Base-by-base conservation (phyloP, 2,329 filamentous ascomycete genomes). In the Dactylonectria estremocensis region DNA sequence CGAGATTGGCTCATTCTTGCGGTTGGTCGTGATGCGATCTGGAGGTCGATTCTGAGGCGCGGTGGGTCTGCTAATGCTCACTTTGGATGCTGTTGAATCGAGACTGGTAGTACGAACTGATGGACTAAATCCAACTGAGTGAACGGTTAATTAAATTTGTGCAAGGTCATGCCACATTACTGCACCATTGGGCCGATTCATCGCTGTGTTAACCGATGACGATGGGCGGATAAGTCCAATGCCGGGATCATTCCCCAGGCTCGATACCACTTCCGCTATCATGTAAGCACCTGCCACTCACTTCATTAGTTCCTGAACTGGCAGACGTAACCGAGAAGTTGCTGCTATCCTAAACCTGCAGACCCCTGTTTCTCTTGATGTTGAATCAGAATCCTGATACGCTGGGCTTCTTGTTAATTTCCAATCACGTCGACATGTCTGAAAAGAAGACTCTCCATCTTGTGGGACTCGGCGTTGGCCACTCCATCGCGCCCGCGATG, bases 401-500 rank as follows among this genome's bases (percentile, higher is more conserved):
- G n/a, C n/a, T n/a, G n/a, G n/a, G n/a, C n/a, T n/a, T n/a, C n/a
- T n/a, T n/a, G n/a, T n/a, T n/a, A n/a, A n/a, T n/a, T n/a, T n/a
- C n/a, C n/a, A n/a, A n/a, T n/a, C n/a, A n/a, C n/a, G n/a, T n/a
- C n/a, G n/a, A n/a, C 16, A 68, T 68, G 66, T 24, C 63, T 11
- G 58, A 66, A 46, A 37, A 49, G 5, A 66, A 65, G 43, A 69
- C 67, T 2, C 64, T 77, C 8, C 81, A 84, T 56, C 77, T 84
- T 1, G 79, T 80, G 28, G 83, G 82, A 13, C 69, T 82, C 13
- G 80, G 80, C 9, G 80, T 83, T 3, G 77, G 72, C 14, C 82
- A 84, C 70, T 83, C 81, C 8, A 81, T 84, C 52, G 80, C 80
- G 0, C 80, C 78, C 1, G 67, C 74, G 3, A 80, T 84, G 77